A percentile compares a stretch with the other conserved stretches of the same genome.
phyloP scores from a whole-genome alignment of 2,329 filamentous ascomycete genomes.

The Xylaria sp. region DNA sequence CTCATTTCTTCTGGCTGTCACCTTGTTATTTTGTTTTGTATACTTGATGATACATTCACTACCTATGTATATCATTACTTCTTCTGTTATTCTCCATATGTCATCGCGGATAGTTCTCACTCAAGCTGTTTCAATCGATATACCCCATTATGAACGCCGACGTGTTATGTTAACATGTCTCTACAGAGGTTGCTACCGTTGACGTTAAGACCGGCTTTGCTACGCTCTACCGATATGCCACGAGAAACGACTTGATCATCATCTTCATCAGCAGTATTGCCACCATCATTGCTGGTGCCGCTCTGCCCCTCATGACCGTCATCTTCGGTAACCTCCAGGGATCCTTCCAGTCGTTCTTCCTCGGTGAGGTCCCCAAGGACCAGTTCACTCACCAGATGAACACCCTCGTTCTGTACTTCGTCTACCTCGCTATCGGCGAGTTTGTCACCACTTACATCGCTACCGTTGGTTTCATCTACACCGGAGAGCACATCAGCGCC shows the following conservation, averaged over 20 bases:
- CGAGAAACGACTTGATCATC: constrained; percentile 58
- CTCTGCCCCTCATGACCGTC: constrained; percentile 73
- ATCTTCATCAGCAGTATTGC: constrained; percentile 56
- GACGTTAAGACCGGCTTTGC: constrained; percentile 58
- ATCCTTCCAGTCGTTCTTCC: constrained; percentile 62
- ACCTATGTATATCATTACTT: background rate
- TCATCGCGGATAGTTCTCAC: background rate
- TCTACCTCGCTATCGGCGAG: constrained; percentile 78
- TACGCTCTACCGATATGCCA: constrained; percentile 66
- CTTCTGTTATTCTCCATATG: background rate
- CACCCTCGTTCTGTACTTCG: constrained; percentile 70
- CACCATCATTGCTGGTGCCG: constrained; percentile 67
- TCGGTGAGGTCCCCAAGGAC: constrained; percentile 40
- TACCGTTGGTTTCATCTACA: constrained; percentile 87
- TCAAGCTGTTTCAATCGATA: background rate
- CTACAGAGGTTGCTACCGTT: constrained; percentile 55
- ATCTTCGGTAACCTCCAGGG: constrained; percentile 73
- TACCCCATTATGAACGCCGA: background rate
- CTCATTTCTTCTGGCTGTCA: background rate
- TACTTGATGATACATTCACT: background rate
- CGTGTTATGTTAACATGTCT: constrained; percentile 9
- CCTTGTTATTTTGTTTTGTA: background rate
- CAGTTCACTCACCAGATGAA: constrained; percentile 57
- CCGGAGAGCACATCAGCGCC: constrained; percentile 70
- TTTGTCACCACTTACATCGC: constrained; percentile 73